Conservation (phyloP, 2,329 filamentous ascomycete species). For the Torrubiellomyces zombiae region DNA sequence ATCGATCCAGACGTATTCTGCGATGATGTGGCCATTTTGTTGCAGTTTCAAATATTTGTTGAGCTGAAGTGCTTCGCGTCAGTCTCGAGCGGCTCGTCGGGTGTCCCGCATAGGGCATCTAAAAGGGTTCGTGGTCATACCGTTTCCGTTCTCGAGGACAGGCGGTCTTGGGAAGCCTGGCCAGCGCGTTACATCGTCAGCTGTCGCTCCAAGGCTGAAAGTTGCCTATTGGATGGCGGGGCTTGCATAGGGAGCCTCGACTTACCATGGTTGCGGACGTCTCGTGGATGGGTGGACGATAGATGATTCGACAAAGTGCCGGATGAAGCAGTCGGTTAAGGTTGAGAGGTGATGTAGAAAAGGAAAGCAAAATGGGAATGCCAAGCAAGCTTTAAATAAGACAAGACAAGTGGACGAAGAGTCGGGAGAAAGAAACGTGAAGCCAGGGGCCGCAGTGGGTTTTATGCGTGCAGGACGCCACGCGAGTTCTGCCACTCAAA, state of each 20-base stretch:
- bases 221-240: not conserved
- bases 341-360: conserved; percentile 1
- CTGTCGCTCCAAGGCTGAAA: conserved; percentile 1
- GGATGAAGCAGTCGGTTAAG: too few species aligned
- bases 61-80: conserved; percentile 38
- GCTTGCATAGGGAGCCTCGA: not conserved
- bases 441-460: conserved; percentile 7
- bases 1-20: conserved; percentile 97
- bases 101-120: conserved; percentile 1
- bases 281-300: conserved; percentile 1
- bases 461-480: conserved; percentile 9
- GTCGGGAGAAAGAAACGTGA: not conserved
- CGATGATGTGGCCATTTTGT: conserved; percentile 78
- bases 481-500: too few species aligned
- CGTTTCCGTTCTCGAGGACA: conserved; percentile 17
- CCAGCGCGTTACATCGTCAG: not conserved
- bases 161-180: conserved; percentile 12
- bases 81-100: conserved; percentile 1
- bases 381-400: conserved; percentile 1
- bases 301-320: conserved; percentile 1
- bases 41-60: conserved; percentile 82
- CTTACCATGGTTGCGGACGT: conserved; percentile 9
- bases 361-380: conserved; percentile 2
- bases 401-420: conserved; percentile 1
- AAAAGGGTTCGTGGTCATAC: conserved; percentile 9